phyloP scores from a whole-genome alignment of 2,329 filamentous ascomycete species.

The Cryphonectria carpinicola region DNA sequence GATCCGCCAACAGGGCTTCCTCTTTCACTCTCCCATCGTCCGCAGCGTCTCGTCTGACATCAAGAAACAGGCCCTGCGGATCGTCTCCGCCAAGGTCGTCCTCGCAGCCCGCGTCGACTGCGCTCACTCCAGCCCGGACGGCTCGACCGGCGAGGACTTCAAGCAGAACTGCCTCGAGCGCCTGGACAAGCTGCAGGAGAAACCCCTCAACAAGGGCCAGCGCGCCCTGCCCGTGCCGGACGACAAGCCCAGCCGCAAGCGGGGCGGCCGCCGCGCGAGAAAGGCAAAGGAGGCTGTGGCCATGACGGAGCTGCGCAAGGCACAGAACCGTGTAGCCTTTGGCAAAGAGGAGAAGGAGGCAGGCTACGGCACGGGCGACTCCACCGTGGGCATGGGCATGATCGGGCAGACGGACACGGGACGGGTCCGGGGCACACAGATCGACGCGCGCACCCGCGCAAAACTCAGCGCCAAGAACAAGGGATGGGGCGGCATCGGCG shows the following conservation, averaged over 20 bases:
- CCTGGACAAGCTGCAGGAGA: conserved; percentile 90
- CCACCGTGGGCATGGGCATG: conserved; percentile 90
- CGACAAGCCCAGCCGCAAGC: conserved; percentile 91
- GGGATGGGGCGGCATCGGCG: conserved; percentile 84
- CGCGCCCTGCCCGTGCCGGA: conserved; percentile 90
- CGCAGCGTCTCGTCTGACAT: conserved; percentile 82
- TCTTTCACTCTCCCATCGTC: conserved; percentile 91
- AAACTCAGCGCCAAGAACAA: conserved; percentile 95
- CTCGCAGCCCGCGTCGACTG: conserved; percentile 91
- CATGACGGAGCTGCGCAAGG: conserved; percentile 95
- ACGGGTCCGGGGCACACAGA: conserved; percentile 83
- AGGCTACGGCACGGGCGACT: conserved; percentile 85
- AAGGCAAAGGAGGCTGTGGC: conserved; percentile 97
- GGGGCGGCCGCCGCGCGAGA: conserved; percentile 84
- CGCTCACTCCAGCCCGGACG: conserved; percentile 79
- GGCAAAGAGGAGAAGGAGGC: conserved; percentile 94
- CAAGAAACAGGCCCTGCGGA: conserved; percentile 92
- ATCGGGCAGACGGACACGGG: conserved; percentile 87
- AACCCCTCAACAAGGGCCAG: conserved; percentile 84
- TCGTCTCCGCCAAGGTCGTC: conserved; percentile 89
- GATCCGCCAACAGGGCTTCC: conserved; percentile 86
- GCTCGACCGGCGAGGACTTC: conserved; percentile 80
- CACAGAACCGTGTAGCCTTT: conserved; percentile 94
- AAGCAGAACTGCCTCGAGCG: conserved; percentile 82
- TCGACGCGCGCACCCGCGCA: conserved; percentile 90